Conservation (phyloP, 805 yeast species). For the Lipomyces spencermartinsiae region DNA sequence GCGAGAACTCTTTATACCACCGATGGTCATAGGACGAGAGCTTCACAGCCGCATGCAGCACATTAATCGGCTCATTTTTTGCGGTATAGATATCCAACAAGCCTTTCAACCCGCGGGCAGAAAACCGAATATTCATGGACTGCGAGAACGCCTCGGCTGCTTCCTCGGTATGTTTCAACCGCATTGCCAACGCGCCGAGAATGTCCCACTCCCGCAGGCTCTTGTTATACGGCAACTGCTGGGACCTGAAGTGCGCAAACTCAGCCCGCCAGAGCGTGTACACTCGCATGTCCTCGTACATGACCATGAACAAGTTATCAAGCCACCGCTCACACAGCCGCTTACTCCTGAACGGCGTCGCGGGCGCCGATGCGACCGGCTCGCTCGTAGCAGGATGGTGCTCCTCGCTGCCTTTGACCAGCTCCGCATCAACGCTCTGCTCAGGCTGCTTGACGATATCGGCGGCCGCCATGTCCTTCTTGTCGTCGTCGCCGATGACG, state of each 20-base stretch:
- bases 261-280: slow-evolving; percentile 96
- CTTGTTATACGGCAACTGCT: slow-evolving; percentile 77
- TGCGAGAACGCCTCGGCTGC: slow-evolving; percentile 83
- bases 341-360: slow-evolving; percentile 49
- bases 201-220: slow-evolving; percentile 91
- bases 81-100: slow-evolving; percentile 67
- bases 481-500: slow-evolving; percentile 38
- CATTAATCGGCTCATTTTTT: slow-evolving; percentile 50
- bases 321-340: slow-evolving; percentile 79
- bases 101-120: slow-evolving; percentile 78
- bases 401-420: slow-evolving; percentile 37
- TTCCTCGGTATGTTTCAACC: slow-evolving; percentile 85
- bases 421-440: slow-evolving; percentile 37
- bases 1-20: slow-evolving; percentile 79
- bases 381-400: slow-evolving; percentile 20
- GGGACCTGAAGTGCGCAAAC: slow-evolving; percentile 84
- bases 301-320: slow-evolving; percentile 71
- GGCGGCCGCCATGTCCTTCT: slow-evolving; percentile 13
- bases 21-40: slow-evolving; percentile 97
- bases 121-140: slow-evolving; percentile 76
- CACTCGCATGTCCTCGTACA: slow-evolving; percentile 70
- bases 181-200: slow-evolving; percentile 80
- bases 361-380: slow-evolving; percentile 14
- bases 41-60: slow-evolving; percentile 73
- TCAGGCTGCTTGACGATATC: slow-evolving; percentile 39